Evolutionary conservation across 2,329 filamentous ascomycete species (phyloP).

Genomic region (Pyrenophora teres): DNA sequence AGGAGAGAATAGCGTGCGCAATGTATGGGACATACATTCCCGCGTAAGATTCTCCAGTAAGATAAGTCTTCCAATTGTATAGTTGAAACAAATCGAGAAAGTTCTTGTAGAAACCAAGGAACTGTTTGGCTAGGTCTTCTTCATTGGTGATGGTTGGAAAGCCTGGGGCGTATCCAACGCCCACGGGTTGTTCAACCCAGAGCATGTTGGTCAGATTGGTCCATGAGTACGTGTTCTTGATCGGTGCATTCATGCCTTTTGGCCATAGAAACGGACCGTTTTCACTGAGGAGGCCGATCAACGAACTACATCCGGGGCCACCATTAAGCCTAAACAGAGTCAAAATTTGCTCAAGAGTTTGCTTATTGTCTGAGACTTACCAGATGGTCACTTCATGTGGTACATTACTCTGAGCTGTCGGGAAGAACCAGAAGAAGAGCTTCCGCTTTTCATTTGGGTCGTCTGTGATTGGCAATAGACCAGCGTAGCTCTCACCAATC

Average conservation of each 20-base stretch:
- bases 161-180: conserved; percentile 51
- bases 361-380: conserved; percentile 17
- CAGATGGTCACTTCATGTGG: conserved; percentile 66
- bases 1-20: conserved; percentile 60
- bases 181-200: conserved; percentile 57
- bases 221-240: conserved; percentile 73
- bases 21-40: conserved; percentile 65
- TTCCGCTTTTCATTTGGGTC: conserved; percentile 56
- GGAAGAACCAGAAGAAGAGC: conserved; percentile 70
- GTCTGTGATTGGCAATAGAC: conserved; percentile 62
- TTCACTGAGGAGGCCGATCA: conserved; percentile 74
- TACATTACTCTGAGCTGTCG: conserved; percentile 56
- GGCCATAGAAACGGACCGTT: conserved; percentile 68
- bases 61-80: conserved; percentile 58
- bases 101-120: conserved; percentile 59
- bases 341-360: conserved; percentile 10
- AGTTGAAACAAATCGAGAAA: conserved; percentile 61
- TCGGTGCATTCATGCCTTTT: conserved; percentile 68
- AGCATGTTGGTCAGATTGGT: conserved; percentile 51
- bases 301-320: conserved; percentile 55
- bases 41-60: conserved; percentile 61
- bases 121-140: conserved; percentile 53
- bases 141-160: conserved; percentile 54
- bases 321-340: conserved; percentile 40
- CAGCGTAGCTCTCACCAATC: conserved; percentile 68